Conservation (phyloP, 2,329 filamentous ascomycete species). For the Aspergillus sergii region DNA sequence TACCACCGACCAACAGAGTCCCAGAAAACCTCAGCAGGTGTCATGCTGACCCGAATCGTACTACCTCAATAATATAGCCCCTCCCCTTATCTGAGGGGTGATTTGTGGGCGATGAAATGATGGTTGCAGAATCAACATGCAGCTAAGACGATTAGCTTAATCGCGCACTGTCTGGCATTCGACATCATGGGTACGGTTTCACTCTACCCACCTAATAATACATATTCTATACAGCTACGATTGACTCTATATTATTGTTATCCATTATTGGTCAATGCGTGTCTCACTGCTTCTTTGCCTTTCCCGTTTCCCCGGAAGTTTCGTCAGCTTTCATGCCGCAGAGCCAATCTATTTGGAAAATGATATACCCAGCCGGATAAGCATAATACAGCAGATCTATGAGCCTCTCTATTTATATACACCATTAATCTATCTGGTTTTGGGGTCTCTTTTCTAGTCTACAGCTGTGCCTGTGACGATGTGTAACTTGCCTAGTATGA, state of each 20-base stretch:
- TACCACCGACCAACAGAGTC: background rate
- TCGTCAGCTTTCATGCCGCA: background rate
- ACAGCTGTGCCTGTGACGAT: background rate
- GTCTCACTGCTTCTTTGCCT: background rate
- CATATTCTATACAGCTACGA: background rate
- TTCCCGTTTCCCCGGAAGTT: background rate
- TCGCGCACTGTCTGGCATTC: background rate
- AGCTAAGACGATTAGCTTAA: constrained; percentile 3
- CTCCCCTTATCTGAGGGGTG: background rate
- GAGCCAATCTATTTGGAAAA: background rate
- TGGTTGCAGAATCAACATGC: constrained; percentile 1
- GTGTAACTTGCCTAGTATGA: background rate
- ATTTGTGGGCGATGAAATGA: background rate
- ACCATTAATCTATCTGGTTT: background rate
- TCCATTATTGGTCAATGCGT: background rate
- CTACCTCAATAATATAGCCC: background rate
- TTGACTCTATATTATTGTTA: background rate
- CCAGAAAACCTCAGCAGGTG: background rate
- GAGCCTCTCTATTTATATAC: background rate
- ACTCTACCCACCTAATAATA: background rate
- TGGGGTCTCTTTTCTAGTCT: background rate
- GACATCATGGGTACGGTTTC: background rate
- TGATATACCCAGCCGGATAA: background rate
- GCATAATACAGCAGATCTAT: background rate
- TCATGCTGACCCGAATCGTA: background rate